Evolutionary conservation across 163 green algal genomes (phyloP), one percentile per base, ranked within the genome.

Genomic region (Scenedesmus sp.): DNA sequence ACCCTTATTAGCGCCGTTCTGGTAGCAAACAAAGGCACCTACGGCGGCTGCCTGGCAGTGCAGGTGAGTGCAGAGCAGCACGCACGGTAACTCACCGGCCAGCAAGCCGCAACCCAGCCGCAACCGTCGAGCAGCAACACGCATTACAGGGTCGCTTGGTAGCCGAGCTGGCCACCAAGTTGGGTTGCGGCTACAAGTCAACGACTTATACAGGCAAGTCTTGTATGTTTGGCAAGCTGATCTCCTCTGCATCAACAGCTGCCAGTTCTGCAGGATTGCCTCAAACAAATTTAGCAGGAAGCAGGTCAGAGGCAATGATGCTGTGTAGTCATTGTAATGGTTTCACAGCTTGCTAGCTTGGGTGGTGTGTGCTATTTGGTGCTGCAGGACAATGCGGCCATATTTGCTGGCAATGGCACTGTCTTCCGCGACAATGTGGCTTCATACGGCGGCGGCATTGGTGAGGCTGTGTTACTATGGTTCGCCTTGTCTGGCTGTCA

Each of bases 311-410:
- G 51, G n/a, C n/a, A n/a, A n/a, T n/a, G n/a, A n/a, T n/a, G n/a
- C n/a, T n/a, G n/a, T n/a, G n/a, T n/a, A n/a, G n/a, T n/a, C n/a
- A n/a, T n/a, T n/a, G n/a, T n/a, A n/a, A n/a, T n/a, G n/a, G n/a
- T n/a, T n/a, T n/a, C n/a, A n/a, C n/a, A n/a, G n/a, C n/a, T n/a
- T n/a, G 72, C 72, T 9, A 26, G 37, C 6, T 42, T 24, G 12
- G 72, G 72, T 44, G 26, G 40, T 12, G 3, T 78, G 3, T 78
- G 30, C 30, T 78, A 22, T 22, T 42, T 33, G 30, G 12, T 81
- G 72, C 43, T 84, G 79, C 79, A 84, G 79, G 79, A 84, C 20
- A 84, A 84, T 59, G 79, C 79, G 42, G 79, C 30, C 10, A 24
- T 84, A 3, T 4, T 22, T 35, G 43, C 65, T 37, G 20, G 30